Evolutionary conservation across 495 filamentous ascomycete species (phyloP).

Genomic region (Neurospora sp.): DNA sequence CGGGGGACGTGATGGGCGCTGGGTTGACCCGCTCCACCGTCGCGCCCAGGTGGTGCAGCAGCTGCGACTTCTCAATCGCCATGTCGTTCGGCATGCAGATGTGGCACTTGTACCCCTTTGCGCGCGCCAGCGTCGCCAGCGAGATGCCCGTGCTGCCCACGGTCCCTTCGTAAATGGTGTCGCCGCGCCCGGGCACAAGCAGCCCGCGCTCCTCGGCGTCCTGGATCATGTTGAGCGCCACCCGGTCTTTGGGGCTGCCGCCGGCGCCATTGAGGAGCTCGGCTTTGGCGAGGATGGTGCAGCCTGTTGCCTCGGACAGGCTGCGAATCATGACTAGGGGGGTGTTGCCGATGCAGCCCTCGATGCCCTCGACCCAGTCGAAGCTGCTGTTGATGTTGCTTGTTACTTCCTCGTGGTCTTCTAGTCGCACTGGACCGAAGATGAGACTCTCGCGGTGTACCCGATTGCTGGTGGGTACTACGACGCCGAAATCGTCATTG

Average conservation of each 20-base stretch:
- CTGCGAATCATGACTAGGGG: constrained; percentile 81
- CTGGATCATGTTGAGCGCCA: constrained; percentile 81
- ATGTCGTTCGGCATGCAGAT: constrained; percentile 98
- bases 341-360: constrained; percentile 90
- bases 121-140: constrained; percentile 76
- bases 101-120: constrained; percentile 81
- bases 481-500: neutral
- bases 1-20: constrained; percentile 80
- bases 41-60: constrained; percentile 84
- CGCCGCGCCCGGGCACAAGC: constrained; percentile 69
- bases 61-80: constrained; percentile 74
- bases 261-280: constrained; percentile 97
- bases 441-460: constrained; percentile 24
- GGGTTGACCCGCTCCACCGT: constrained; percentile 80
- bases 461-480: neutral
- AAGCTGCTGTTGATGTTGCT: constrained; percentile 8
- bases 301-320: constrained; percentile 84
- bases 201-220: constrained; percentile 72
- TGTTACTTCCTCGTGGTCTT: constrained; percentile 35
- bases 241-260: constrained; percentile 89
- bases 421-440: constrained; percentile 39
- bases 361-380: constrained; percentile 58
- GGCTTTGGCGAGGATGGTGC: constrained; percentile 87
- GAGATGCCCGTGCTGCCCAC: constrained; percentile 93
- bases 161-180: constrained; percentile 95